A percentile compares a stretch with the other conserved stretches of the same genome.
phyloP scores from a whole-genome alignment of 2,329 filamentous ascomycete species.

The Dactylonectria estremocensis region DNA sequence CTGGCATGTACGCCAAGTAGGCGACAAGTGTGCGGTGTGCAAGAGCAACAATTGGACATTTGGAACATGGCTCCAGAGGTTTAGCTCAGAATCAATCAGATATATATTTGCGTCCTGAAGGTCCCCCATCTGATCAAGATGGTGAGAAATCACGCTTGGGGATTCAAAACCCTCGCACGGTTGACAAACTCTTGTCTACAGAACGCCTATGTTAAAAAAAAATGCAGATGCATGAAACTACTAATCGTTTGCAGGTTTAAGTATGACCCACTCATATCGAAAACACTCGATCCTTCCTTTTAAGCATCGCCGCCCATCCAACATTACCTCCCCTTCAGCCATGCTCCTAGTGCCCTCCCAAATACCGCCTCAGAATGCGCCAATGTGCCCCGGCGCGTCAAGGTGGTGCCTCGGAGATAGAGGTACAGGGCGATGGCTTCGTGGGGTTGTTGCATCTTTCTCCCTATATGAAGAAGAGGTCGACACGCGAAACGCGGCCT shows the following conservation, averaged over 20 bases:
- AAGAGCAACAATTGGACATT: conserved; percentile 32
- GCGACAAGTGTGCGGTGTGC: conserved; percentile 21
- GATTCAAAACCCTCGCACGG: conserved; percentile 11
- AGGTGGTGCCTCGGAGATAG: conserved; percentile 28
- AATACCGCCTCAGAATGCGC: conserved; percentile 22
- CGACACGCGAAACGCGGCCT: conserved; percentile 25
- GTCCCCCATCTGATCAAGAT: conserved; percentile 8
- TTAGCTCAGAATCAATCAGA: conserved; percentile 23
- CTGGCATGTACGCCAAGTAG: conserved; percentile 32
- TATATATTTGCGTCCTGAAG: conserved; percentile 25
- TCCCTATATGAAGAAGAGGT: conserved; percentile 2
- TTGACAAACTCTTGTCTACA: conserved; percentile 16
- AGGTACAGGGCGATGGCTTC: conserved; percentile 14
- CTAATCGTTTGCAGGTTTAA: conserved; percentile 1
- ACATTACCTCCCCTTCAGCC: conserved; percentile 19
- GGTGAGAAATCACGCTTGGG: neutral
- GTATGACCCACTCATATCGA: conserved; percentile 1
- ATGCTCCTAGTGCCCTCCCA: conserved; percentile 12
- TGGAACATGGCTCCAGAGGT: conserved; percentile 9
- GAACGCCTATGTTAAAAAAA: conserved; percentile 28
- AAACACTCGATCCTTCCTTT: neutral
- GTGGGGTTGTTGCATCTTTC: conserved; percentile 18
- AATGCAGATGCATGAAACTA: conserved; percentile 23
- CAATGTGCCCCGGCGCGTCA: conserved; percentile 23
- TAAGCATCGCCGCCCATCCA: conserved; percentile 4